phyloP scores from a whole-genome alignment of 202 grass and related monocot species.

The Hordeum pubiflorum region DNA sequence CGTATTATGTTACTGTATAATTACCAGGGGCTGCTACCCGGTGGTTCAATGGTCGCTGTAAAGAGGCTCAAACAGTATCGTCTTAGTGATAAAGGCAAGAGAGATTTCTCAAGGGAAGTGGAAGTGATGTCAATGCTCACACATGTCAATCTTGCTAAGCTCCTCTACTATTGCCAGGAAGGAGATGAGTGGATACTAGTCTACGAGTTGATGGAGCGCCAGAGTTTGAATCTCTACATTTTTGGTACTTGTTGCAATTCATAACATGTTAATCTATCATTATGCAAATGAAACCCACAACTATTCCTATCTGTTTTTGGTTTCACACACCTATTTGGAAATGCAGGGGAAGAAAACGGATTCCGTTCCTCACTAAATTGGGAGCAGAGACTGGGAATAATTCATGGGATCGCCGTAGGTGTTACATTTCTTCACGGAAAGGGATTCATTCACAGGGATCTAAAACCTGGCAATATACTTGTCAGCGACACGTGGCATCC shows the following conservation, averaged over 20 bases:
- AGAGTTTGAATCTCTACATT: not conserved
- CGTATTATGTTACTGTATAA: not conserved
- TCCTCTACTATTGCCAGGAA: not conserved
- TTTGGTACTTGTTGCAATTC: not conserved
- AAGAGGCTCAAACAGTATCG: not conserved
- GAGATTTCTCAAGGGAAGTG: not conserved
- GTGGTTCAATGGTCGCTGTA: not conserved
- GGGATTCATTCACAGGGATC: slow-evolving; percentile 21
- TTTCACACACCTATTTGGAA: not conserved
- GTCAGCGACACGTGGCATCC: slow-evolving; percentile 4
- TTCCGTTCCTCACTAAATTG: not conserved
- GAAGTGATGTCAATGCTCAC: not conserved
- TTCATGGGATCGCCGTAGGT: not conserved
- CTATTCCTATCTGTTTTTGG: not conserved
- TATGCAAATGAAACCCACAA: not conserved
- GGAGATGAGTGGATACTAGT: not conserved
- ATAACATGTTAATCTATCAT: not conserved
- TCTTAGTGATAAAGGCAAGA: not conserved
- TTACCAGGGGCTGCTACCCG: not conserved
- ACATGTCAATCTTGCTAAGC: not conserved
- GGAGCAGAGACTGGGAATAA: not conserved
- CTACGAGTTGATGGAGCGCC: not conserved
- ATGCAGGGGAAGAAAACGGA: not conserved
- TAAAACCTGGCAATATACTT: slow-evolving; percentile 28
- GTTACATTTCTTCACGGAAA: slow-evolving; percentile 12